These are phyloP conservation scores for Chlamydomonas sp. DNA, from an alignment of 139 green algal genomes.

Conservation along the genomic window DNA sequence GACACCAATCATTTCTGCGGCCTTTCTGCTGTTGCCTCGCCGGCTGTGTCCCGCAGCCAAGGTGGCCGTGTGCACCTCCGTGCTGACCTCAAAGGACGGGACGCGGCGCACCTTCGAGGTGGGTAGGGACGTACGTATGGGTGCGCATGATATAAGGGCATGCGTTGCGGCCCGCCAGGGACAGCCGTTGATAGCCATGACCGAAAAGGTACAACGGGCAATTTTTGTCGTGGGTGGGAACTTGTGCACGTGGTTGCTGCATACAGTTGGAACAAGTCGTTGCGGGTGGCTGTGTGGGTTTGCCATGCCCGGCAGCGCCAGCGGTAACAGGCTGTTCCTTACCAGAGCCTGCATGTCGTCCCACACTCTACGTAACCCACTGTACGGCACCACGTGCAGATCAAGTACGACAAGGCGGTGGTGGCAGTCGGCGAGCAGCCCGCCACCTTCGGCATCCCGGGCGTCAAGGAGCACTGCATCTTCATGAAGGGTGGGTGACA, in stretches of 20 bases:
- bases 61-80: constrained; percentile 11
- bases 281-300: too few species aligned
- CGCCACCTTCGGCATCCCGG: constrained; percentile 82
- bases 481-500: constrained; percentile 82
- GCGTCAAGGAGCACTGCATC: constrained; percentile 78
- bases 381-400: constrained; percentile 15
- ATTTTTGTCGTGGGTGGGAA: too few species aligned
- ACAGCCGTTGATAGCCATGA: not conserved
- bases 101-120: constrained; percentile 45
- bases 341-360: not conserved
- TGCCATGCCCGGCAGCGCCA: not conserved
- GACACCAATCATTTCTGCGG: too few species aligned
- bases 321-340: not conserved
- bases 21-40: not conserved
- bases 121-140: not conserved
- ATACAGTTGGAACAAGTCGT: too few species aligned
- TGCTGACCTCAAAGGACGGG: constrained; percentile 47
- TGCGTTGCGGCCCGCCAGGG: not conserved
- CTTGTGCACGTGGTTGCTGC: too few species aligned
- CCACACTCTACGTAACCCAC: not conserved
- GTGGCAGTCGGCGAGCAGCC: constrained; percentile 79
- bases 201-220: too few species aligned
- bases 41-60: too few species aligned
- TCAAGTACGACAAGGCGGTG: constrained; percentile 84
- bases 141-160: not conserved